Evolutionary conservation across 1,284 basidiomycete genomes (phyloP).

Genomic region (Trametes versicolor): DNA sequence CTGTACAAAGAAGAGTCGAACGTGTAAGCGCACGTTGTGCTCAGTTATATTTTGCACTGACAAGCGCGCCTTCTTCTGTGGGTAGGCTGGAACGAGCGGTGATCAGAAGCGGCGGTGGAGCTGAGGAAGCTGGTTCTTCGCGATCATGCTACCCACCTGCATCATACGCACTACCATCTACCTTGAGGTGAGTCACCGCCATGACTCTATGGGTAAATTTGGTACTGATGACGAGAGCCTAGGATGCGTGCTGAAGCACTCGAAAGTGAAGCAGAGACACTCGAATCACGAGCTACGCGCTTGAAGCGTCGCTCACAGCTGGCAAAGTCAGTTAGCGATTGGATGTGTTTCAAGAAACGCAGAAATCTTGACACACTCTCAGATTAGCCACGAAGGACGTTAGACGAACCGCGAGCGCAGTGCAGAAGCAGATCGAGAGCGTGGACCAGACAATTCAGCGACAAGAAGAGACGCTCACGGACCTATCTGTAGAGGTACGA

Average conservation of each 20-base stretch:
- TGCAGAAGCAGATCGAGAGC: conserved; percentile 23
- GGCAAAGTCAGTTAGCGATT: conserved; percentile 33
- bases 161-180: conserved; percentile 25
- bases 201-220: not conserved
- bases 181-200: conserved; percentile 12
- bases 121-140: not conserved
- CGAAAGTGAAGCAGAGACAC: conserved; percentile 31
- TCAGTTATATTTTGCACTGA: not conserved
- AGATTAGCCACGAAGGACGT: conserved; percentile 33
- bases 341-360: no score
- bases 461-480: conserved; percentile 28
- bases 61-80: not conserved
- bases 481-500: conserved; percentile 33
- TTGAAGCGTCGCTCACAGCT: conserved; percentile 32
- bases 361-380: not conserved
- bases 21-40: not conserved
- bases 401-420: conserved; percentile 24
- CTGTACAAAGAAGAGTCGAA: conserved; percentile 33
- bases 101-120: not conserved
- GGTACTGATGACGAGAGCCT: not conserved
- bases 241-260: conserved; percentile 19
- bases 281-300: conserved; percentile 31
- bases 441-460: conserved; percentile 15
- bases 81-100: not conserved
- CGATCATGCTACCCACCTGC: not conserved